A percentile compares a stretch with the other conserved stretches of the same genome.
Evolutionary conservation across 441 rosid genomes (phyloP).

Genomic region (Jatropha multifida): DNA sequence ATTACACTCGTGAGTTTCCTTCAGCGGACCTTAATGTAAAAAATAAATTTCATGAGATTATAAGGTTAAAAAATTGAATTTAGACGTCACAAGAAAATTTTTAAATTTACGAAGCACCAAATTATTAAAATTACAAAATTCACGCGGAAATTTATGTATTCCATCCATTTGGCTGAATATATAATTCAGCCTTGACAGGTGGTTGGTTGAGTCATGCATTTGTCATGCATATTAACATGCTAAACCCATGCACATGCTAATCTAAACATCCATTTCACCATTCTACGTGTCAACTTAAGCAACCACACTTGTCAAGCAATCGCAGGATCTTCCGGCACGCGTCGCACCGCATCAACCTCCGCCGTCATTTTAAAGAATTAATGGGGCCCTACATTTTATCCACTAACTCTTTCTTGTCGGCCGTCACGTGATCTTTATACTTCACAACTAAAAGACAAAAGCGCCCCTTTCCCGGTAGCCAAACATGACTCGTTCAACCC

Average conservation of each 20-base stretch:
- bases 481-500: background rate
- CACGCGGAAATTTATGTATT: too few species aligned
- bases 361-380: slow-evolving; percentile 27
- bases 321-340: slow-evolving; percentile 27
- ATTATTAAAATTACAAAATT: too few species aligned
- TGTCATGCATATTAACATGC: too few species aligned
- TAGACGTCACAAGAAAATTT: too few species aligned
- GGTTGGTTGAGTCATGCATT: too few species aligned
- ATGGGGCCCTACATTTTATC: slow-evolving; percentile 37
- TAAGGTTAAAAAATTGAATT: too few species aligned
- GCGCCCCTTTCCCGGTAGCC: background rate
- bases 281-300: slow-evolving; percentile 20
- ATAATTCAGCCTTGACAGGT: too few species aligned
- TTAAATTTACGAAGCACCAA: too few species aligned
- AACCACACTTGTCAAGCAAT: slow-evolving; percentile 9
- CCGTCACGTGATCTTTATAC: slow-evolving; percentile 18
- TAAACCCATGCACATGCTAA: background rate
- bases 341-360: slow-evolving; percentile 20
- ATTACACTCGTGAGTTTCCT: too few species aligned
- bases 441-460: slow-evolving; percentile 15
- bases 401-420: slow-evolving; percentile 28
- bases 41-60: too few species aligned
- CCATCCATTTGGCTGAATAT: too few species aligned
- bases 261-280: background rate
- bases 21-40: too few species aligned